These are phyloP conservation scores for Aspergillus sp. DNA, from an alignment of 2,329 filamentous ascomycete species.

Conservation along the genomic window DNA sequence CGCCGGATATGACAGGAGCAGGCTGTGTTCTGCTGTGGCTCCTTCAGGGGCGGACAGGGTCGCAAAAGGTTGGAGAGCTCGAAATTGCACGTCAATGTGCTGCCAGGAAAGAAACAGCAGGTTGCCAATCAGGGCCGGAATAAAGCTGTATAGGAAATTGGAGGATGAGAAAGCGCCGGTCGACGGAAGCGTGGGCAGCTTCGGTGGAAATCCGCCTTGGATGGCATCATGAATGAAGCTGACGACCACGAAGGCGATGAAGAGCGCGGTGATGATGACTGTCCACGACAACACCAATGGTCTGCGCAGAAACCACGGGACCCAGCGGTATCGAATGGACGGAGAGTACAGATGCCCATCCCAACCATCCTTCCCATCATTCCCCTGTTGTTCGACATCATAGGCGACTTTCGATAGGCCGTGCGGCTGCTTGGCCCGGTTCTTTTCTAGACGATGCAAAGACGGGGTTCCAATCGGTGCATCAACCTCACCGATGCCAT, in stretches of 20 bases:
- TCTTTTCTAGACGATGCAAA: slow-evolving; percentile 31
- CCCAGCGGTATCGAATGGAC: slow-evolving; percentile 61
- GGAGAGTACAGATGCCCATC: slow-evolving; percentile 53
- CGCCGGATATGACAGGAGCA: slow-evolving; percentile 58
- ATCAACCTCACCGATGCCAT: slow-evolving; percentile 70
- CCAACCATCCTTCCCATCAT: slow-evolving; percentile 41
- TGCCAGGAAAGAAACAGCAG: slow-evolving; percentile 60
- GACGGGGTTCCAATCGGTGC: slow-evolving; percentile 47
- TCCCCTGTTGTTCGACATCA: slow-evolving; percentile 39
- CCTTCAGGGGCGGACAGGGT: slow-evolving; percentile 53
- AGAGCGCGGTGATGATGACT: slow-evolving; percentile 58
- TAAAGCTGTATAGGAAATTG: slow-evolving; percentile 78
- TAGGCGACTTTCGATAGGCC: slow-evolving; percentile 34
- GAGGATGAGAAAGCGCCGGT: slow-evolving; percentile 73
- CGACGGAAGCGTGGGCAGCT: slow-evolving; percentile 61
- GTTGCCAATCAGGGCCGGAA: slow-evolving; percentile 59
- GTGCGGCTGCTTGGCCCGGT: slow-evolving; percentile 27
- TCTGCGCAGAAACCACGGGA: slow-evolving; percentile 74
- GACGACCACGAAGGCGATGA: slow-evolving; percentile 71
- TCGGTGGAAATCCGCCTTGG: slow-evolving; percentile 68
- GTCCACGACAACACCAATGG: slow-evolving; percentile 65
- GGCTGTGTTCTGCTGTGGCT: slow-evolving; percentile 53
- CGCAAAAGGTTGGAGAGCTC: slow-evolving; percentile 58
- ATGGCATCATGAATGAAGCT: slow-evolving; percentile 73
- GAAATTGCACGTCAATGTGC: slow-evolving; percentile 60